These are phyloP conservation scores for Cymbidium sinense DNA, from an alignment of 106 monocot species.

Conservation along the genomic window DNA sequence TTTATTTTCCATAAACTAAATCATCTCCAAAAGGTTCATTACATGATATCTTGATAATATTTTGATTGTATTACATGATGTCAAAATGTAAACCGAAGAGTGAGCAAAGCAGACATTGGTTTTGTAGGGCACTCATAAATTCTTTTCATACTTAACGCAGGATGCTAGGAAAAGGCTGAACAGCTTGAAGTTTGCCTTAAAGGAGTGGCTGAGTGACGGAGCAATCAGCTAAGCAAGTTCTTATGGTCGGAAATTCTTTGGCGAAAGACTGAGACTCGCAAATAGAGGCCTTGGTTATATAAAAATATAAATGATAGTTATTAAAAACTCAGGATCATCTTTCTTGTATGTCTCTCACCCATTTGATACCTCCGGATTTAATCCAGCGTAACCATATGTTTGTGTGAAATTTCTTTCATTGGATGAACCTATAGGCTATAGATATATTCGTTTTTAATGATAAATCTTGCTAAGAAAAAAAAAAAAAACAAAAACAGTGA, in stretches of 20 bases:
- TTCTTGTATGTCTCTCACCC: not conserved
- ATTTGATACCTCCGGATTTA: too few relatives aligned
- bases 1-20: not conserved
- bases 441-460: too few relatives aligned
- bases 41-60: not conserved
- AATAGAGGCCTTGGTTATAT: not conserved
- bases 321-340: not conserved
- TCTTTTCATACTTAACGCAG: slow-evolving; percentile 26
- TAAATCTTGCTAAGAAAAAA: too few relatives aligned
- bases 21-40: not conserved
- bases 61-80: not conserved
- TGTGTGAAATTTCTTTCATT: too few relatives aligned
- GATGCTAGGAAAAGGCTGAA: slow-evolving; percentile 58
- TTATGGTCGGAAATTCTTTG: not conserved
- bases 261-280: not conserved
- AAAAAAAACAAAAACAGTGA: too few relatives aligned
- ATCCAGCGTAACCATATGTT: too few relatives aligned
- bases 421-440: too few relatives aligned
- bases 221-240: not conserved
- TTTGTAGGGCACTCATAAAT: not conserved
- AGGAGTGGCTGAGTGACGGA: slow-evolving; percentile 40
- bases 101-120: not conserved
- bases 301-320: not conserved
- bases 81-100: too few relatives aligned
- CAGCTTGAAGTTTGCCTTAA: slow-evolving; percentile 48